These are phyloP conservation scores for Sclerotinia trifoliorum DNA, from an alignment of 2,329 filamentous ascomycete genomes.

Conservation along the genomic window DNA sequence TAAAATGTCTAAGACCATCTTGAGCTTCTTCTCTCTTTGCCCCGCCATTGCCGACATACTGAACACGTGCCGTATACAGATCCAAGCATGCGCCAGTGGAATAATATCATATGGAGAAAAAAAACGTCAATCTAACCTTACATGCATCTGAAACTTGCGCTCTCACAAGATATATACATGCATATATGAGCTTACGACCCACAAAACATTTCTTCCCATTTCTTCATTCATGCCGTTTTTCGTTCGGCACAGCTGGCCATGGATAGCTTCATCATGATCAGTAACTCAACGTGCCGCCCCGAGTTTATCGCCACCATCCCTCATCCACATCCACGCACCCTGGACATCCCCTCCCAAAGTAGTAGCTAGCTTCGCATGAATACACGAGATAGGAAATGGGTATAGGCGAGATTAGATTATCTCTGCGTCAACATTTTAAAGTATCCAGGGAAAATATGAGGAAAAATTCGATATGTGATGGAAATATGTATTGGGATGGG, in stretches of 20 bases:
- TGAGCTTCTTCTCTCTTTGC: neutral
- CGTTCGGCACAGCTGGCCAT: neutral
- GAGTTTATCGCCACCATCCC: neutral
- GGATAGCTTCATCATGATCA: neutral
- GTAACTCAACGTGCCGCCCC: neutral
- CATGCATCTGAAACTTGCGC: neutral
- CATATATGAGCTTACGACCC: neutral
- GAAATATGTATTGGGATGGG: neutral
- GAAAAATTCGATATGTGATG: conserved; percentile 1
- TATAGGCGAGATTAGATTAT: conserved; percentile 3
- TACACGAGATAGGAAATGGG: neutral
- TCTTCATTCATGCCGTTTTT: conserved; percentile 1
- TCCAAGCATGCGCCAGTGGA: neutral
- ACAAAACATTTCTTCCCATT: neutral
- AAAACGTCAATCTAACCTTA: neutral
- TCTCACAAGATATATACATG: neutral
- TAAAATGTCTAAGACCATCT: neutral
- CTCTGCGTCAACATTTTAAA: too few relatives aligned
- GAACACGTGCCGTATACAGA: conserved; percentile 5
- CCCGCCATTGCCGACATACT: neutral
- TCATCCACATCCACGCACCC: too few relatives aligned
- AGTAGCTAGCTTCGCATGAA: neutral
- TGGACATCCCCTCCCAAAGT: neutral
- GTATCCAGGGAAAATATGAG: neutral
- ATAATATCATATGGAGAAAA: neutral